Percentiles rank a stretch among this genome's conserved stretches.
phyloP scores from a whole-genome alignment of 257 asterid species.

The Cruciata laevipes region DNA sequence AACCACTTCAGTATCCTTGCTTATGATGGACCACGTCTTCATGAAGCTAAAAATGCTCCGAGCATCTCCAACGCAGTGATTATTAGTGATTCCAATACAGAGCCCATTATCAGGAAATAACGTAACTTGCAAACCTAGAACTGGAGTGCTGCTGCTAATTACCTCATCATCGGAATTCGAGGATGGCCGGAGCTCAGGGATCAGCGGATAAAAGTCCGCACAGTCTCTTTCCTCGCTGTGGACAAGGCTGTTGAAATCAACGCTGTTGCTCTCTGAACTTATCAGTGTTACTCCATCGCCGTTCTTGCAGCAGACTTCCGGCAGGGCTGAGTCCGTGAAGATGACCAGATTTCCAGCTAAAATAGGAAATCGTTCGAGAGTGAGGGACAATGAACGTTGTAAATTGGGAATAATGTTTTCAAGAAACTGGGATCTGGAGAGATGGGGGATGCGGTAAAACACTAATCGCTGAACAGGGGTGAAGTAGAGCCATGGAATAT shows the following conservation, averaged over 20 bases:
- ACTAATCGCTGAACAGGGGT: neutral
- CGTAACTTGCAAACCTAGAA: constrained; percentile 19
- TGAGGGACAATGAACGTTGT: neutral
- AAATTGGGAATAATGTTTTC: neutral
- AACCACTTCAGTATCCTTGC: neutral
- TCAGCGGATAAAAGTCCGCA: constrained; percentile 17
- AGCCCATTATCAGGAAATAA: constrained; percentile 15
- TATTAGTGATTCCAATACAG: constrained; percentile 26
- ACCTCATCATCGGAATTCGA: neutral
- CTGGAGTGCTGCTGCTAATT: constrained; percentile 9
- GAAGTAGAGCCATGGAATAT: neutral
- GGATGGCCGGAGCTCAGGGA: constrained; percentile 23
- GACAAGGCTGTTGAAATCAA: constrained; percentile 22
- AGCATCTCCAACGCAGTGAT: constrained; percentile 32
- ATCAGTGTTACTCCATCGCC: constrained; percentile 16
- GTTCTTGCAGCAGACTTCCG: neutral
- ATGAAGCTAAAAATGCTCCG: constrained; percentile 22
- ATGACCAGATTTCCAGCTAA: neutral
- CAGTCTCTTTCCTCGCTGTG: constrained; percentile 20
- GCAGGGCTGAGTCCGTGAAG: neutral
- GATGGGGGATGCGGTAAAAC: neutral
- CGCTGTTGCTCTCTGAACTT: constrained; percentile 17
- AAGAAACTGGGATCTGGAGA: neutral
- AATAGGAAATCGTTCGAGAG: neutral
- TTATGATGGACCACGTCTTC: constrained; percentile 28